Base-by-base conservation (phyloP, 352 stramenopile species). In the Globisporangium solare region DNA sequence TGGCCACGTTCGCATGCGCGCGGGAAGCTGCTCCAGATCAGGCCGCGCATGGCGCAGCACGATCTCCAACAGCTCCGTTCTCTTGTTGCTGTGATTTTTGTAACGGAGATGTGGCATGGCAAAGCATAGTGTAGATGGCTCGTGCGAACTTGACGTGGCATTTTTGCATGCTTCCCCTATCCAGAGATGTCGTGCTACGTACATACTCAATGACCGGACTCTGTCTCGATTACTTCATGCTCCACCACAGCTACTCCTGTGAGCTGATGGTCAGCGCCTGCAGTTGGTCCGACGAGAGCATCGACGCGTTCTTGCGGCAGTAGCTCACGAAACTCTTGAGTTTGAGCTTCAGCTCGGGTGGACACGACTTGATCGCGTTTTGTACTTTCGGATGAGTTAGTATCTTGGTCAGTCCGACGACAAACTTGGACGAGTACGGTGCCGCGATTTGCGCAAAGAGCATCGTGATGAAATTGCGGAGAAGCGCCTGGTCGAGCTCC, bases 401-500 rank as follows among this genome's bases (percentile, higher is more conserved):
- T 41, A 95, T 89, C 58, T 77, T 83, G 5, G 77, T 73, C 56
- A 90, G 66, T 10, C 73, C 85, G 13, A 74, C 61, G 14, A 87
- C 71, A 47, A 95, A 93, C 61, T 88, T 86, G 21, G 68, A 60
- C 51, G 85, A 95, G 56, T 86, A 95, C 12, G 85, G 85, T 10
- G 79, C 75, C 11, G 79, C 75, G 31, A 95, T 83, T 22, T 80
- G 83, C 5, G 67, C 71, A 31, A 92, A 84, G 2, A 95, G 59
- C 70, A 90, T 82, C 17, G 83, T 86, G 53, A 93, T 78, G 51
- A 95, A 95, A 67, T 93, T 89, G 45, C 85, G 83, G 14, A 95
- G 66, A 37, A 95, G 61, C 10, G 85, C 83, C 54, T 95, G 85
- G 58, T 95, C 85, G 7, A 95, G 66, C 46, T 92, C 81, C 13